Evolutionary conservation across 2,329 filamentous ascomycete species (phyloP).

Genomic region (Colletotrichum paranaense): DNA sequence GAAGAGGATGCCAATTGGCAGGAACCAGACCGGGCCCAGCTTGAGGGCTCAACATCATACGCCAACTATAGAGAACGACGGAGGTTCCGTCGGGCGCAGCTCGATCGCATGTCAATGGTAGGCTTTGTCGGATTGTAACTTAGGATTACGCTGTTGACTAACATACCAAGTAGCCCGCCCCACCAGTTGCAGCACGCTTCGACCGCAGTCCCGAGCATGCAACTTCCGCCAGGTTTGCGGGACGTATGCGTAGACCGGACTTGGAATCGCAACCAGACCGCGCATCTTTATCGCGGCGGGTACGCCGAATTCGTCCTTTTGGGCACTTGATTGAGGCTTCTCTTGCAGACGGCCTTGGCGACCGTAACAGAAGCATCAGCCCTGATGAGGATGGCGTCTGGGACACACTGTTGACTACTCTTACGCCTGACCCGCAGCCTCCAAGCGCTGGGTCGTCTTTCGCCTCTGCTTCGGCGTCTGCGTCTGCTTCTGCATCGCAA

Average conservation of each 20-base stretch:
- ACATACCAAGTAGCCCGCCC: constrained; percentile 22
- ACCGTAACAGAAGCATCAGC: constrained; percentile 85
- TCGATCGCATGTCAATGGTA: constrained; percentile 32
- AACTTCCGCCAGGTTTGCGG: constrained; percentile 5
- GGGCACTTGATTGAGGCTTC: constrained; percentile 16
- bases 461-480: constrained; percentile 70
- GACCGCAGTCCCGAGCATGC: constrained; percentile 35
- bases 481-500: constrained; percentile 51
- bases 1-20: constrained; percentile 19
- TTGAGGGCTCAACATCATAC: neutral
- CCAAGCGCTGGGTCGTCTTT: constrained; percentile 88
- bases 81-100: constrained; percentile 17
- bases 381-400: constrained; percentile 75
- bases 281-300: neutral
- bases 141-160: neutral
- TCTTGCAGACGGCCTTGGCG: constrained; percentile 78
- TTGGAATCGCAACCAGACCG: neutral
- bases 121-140: neutral
- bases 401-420: constrained; percentile 83
- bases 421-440: constrained; percentile 83
- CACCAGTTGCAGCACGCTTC: constrained; percentile 36
- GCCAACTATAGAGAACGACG: neutral
- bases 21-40: constrained; percentile 1
- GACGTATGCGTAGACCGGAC: neutral
- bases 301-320: neutral